Evolutionary conservation across 805 yeast species (phyloP).

Genomic region (Starmerella sirachaensis): DNA sequence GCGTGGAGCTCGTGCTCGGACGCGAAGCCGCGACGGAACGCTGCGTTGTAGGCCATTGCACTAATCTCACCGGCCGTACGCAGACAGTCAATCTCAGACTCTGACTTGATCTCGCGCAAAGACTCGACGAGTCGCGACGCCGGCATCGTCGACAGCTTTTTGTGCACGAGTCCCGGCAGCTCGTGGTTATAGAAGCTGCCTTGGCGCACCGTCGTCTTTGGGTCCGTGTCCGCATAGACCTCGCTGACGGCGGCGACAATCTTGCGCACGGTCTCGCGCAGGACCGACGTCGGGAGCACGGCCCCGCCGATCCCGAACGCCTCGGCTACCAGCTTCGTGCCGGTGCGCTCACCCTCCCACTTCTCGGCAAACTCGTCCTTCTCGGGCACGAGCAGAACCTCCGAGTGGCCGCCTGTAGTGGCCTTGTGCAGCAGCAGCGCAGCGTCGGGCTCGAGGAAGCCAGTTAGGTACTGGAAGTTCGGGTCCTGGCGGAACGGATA

Average conservation of each 20-base stretch:
- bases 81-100: constrained; percentile 66
- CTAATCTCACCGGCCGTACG: constrained; percentile 73
- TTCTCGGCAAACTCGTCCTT: constrained; percentile 65
- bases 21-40: constrained; percentile 47
- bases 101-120: constrained; percentile 57
- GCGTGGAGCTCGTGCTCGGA: constrained; percentile 73
- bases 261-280: constrained; percentile 12
- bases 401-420: constrained; percentile 31
- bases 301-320: constrained; percentile 83
- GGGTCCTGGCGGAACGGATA: constrained; percentile 88
- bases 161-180: constrained; percentile 16
- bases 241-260: constrained; percentile 14
- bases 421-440: constrained; percentile 38
- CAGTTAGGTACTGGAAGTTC: constrained; percentile 74
- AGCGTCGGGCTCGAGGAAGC: constrained; percentile 86
- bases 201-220: constrained; percentile 19
- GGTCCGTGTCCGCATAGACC: constrained; percentile 22
- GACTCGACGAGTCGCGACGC: constrained; percentile 20
- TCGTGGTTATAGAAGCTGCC: constrained; percentile 21
- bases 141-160: constrained; percentile 1
- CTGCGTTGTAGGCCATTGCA: constrained; percentile 70
- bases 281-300: constrained; percentile 32
- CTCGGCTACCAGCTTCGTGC: constrained; percentile 67
- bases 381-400: constrained; percentile 79
- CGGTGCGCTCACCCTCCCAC: constrained; percentile 94